These are phyloP conservation scores for Neurospora sp. DNA, from an alignment of 495 filamentous ascomycete species.

Conservation along the genomic window DNA sequence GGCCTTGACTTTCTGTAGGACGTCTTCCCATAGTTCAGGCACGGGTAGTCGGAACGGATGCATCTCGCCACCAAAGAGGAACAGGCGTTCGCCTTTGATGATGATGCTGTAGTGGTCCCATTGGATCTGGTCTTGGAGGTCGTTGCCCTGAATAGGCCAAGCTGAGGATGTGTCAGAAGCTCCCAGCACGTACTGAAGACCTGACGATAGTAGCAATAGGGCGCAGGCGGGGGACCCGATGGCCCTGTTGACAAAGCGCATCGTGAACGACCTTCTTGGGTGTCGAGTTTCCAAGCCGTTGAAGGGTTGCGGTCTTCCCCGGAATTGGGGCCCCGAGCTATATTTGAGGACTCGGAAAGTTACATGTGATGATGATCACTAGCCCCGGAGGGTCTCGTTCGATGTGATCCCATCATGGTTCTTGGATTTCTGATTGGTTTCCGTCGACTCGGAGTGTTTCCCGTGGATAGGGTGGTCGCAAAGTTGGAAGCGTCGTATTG, in stretches of 20 bases:
- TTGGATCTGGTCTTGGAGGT: constrained; percentile 39
- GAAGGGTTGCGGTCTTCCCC: neutral
- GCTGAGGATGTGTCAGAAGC: neutral
- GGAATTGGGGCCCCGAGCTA: neutral
- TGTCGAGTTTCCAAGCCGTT: neutral
- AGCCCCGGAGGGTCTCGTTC: neutral
- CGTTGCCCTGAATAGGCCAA: constrained; percentile 43
- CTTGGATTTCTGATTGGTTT: neutral
- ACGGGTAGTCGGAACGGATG: constrained; percentile 4
- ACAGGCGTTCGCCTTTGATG: constrained; percentile 46
- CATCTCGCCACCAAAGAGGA: constrained; percentile 46
- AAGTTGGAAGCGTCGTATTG: neutral
- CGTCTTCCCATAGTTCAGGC: constrained; percentile 49
- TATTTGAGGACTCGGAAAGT: neutral
- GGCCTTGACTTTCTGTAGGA: constrained; percentile 51
- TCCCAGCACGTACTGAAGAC: neutral
- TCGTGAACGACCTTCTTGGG: neutral
- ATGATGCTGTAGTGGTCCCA: constrained; percentile 52
- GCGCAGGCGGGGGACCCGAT: neutral
- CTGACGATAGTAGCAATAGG: neutral
- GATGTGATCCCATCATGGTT: neutral
- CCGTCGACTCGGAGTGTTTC: neutral
- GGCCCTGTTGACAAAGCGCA: neutral
- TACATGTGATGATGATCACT: neutral
- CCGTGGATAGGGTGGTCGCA: neutral